Percentiles rank a stretch among this genome's conserved stretches.
Conservation (phyloP, 2,329 filamentous ascomycete species). For the Metarhizium guizhouense region DNA sequence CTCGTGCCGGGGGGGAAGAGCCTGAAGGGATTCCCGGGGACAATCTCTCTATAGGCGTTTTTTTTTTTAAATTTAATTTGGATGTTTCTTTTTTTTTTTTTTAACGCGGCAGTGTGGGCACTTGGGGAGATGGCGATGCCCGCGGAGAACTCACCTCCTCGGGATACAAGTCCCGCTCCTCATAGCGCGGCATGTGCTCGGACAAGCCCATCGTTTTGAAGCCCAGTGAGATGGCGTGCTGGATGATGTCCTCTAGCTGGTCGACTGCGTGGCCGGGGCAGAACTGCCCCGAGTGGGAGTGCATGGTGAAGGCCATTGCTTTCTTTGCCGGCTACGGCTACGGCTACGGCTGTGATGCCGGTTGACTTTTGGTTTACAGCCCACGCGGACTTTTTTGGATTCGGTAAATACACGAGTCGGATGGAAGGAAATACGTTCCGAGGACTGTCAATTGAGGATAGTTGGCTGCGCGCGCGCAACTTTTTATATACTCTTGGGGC, state of each 20-base stretch:
- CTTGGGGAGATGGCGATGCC: no score
- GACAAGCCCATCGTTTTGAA: slow-evolving; percentile 82
- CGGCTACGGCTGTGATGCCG: no score
- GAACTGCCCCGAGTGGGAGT: slow-evolving; percentile 97
- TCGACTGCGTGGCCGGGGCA: slow-evolving; percentile 84
- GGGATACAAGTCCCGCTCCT: slow-evolving; percentile 73
- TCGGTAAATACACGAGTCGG: no score
- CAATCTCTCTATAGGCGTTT: slow-evolving; percentile 33
- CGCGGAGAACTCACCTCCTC: slow-evolving; percentile 56
- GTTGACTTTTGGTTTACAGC: no score
- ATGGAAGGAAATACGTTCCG: no score
- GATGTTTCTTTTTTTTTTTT: no score
- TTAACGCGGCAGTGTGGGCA: no score
- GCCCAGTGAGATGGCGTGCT: slow-evolving; percentile 65
- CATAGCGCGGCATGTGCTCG: slow-evolving; percentile 85
- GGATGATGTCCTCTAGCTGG: slow-evolving; percentile 73
- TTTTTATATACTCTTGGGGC: no score
- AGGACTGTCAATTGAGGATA: no score
- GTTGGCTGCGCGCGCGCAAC: no score
- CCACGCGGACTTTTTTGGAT: background rate
- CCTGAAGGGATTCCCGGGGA: slow-evolving; percentile 36
- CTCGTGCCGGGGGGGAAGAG: slow-evolving; percentile 48
- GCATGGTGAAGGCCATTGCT: slow-evolving; percentile 90
- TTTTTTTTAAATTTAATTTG: no score
- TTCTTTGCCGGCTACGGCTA: background rate